Conservation (phyloP, 2,329 filamentous ascomycete genomes). For the Arthrobotrys entomopaga region DNA sequence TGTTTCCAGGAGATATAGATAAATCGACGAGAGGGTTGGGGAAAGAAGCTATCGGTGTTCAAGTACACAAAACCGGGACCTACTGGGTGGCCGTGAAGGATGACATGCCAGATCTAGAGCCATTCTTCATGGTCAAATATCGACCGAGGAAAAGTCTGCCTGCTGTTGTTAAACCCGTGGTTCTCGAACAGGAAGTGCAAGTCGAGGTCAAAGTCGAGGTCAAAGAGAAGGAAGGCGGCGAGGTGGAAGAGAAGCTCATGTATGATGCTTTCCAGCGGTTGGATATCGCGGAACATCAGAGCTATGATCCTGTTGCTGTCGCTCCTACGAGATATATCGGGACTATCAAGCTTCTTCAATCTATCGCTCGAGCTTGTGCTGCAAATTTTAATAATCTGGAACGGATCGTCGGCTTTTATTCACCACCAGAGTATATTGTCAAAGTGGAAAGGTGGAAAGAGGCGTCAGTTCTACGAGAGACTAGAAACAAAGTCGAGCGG, state of each 20-base stretch:
- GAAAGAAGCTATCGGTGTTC: conserved; percentile 33
- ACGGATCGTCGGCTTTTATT: conserved; percentile 19
- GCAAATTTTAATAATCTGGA: conserved; percentile 25
- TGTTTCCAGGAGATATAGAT: conserved; percentile 49
- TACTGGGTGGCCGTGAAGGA: conserved; percentile 44
- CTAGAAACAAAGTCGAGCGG: conserved; percentile 32
- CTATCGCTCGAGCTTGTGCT: conserved; percentile 23
- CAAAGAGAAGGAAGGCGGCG: background rate
- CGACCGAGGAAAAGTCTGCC: conserved; percentile 18
- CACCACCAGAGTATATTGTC: conserved; percentile 22
- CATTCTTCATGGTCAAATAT: conserved; percentile 43
- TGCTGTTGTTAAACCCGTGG: background rate
- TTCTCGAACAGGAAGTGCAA: background rate
- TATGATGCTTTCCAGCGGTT: conserved; percentile 39
- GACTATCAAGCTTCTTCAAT: conserved; percentile 30
- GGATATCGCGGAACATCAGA: conserved; percentile 27
- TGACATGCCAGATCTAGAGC: conserved; percentile 30
- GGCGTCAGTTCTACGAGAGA: conserved; percentile 15
- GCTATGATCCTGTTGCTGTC: conserved; percentile 29
- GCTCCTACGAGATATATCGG: conserved; percentile 16
- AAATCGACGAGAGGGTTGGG: conserved; percentile 29
- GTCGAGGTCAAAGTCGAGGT: conserved; percentile 18
- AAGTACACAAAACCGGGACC: conserved; percentile 35
- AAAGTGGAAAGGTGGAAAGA: conserved; percentile 33
- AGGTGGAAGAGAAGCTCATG: conserved; percentile 25